Evolutionary conservation across 2,329 filamentous ascomycete genomes (phyloP).

Genomic region (Ophiostoma fasciatum): DNA sequence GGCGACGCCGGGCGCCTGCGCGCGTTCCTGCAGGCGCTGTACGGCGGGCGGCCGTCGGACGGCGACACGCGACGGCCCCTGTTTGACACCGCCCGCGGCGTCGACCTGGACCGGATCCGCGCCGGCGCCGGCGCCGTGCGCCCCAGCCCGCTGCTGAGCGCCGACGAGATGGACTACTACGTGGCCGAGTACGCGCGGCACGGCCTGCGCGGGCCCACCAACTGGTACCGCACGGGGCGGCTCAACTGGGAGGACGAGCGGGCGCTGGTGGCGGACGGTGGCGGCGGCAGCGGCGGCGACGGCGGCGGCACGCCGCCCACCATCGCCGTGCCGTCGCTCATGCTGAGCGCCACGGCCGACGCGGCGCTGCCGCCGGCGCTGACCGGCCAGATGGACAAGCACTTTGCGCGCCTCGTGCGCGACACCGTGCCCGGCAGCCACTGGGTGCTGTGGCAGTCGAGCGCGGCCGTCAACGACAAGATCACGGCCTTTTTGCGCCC

Average conservation of each 20-base stretch:
- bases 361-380: slow-evolving; percentile 56
- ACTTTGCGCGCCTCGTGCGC: slow-evolving; percentile 48
- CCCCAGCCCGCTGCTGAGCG: slow-evolving; percentile 42
- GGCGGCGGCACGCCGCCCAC: slow-evolving; percentile 36
- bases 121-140: slow-evolving; percentile 45
- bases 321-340: slow-evolving; percentile 52
- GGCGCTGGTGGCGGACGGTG: slow-evolving; percentile 34
- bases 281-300: slow-evolving; percentile 31
- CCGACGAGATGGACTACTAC: slow-evolving; percentile 66
- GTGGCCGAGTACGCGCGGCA: slow-evolving; percentile 53
- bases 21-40: slow-evolving; percentile 56
- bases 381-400: slow-evolving; percentile 54
- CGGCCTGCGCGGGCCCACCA: slow-evolving; percentile 65
- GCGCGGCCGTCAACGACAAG: slow-evolving; percentile 53
- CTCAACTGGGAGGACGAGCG: slow-evolving; percentile 66
- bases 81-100: slow-evolving; percentile 37
- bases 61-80: slow-evolving; percentile 29
- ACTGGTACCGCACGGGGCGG: slow-evolving; percentile 71
- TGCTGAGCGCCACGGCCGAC: slow-evolving; percentile 60
- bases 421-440: slow-evolving; percentile 56
- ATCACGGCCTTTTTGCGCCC: slow-evolving; percentile 53
- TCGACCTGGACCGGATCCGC: no score
- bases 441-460: slow-evolving; percentile 69
- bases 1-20: slow-evolving; percentile 40
- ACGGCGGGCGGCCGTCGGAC: slow-evolving; percentile 42